A percentile compares a stretch with the other conserved stretches of the same genome.
These are phyloP conservation scores for Hyaloscypha hepaticicola DNA, from an alignment of 495 filamentous ascomycete genomes.

Conservation along the genomic window DNA sequence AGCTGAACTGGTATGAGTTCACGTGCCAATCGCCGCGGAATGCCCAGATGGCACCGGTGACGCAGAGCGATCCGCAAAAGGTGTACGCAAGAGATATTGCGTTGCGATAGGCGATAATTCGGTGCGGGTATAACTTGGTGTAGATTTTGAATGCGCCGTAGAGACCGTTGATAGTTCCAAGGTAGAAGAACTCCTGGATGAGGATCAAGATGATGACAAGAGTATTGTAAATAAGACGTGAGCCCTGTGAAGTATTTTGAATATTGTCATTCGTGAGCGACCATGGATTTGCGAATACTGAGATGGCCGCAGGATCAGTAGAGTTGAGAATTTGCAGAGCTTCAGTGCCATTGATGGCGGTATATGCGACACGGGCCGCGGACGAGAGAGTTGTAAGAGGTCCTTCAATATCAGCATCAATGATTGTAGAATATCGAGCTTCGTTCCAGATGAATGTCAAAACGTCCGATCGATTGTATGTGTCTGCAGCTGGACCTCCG, in stretches of 20 bases:
- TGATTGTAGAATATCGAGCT: conserved; percentile 46
- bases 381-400: conserved; percentile 36
- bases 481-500: conserved; percentile 33
- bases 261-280: conserved; percentile 40
- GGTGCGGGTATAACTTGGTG: conserved; percentile 35
- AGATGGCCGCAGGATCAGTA: conserved; percentile 35
- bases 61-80: conserved; percentile 45
- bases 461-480: conserved; percentile 41
- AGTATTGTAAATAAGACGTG: conserved; percentile 52
- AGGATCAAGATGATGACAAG: conserved; percentile 47
- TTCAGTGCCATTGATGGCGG: conserved; percentile 33
- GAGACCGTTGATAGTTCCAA: conserved; percentile 44
- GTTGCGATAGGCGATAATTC: conserved; percentile 44
- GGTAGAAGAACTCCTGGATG: conserved; percentile 56
- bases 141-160: conserved; percentile 47
- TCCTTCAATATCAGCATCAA: conserved; percentile 37
- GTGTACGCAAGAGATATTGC: conserved; percentile 44
- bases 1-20: conserved; percentile 44
- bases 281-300: conserved; percentile 45
- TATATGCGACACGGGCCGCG: conserved; percentile 40
- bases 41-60: conserved; percentile 49
- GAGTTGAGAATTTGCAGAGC: conserved; percentile 30
- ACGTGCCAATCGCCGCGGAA: conserved; percentile 49
- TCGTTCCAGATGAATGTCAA: conserved; percentile 52
- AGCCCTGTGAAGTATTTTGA: conserved; percentile 48